Conservation (phyloP, 1,139 yeast genomes). For the Meyerozyma smithsonii region DNA sequence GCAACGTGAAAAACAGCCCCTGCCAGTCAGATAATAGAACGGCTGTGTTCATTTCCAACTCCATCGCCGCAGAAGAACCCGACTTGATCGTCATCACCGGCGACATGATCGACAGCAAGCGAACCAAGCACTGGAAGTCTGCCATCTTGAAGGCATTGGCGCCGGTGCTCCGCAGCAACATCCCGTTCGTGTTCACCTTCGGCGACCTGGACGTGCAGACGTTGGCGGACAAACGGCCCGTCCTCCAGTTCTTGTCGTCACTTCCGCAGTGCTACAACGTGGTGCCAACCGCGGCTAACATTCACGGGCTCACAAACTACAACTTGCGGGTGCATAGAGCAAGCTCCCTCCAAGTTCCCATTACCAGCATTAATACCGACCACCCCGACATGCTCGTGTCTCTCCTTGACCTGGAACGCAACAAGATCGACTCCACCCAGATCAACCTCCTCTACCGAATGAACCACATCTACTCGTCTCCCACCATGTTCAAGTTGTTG, state of each 20-base stretch:
- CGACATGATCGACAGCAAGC: constrained; percentile 29
- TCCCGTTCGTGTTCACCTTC: constrained; percentile 36
- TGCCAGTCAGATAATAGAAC: constrained; percentile 29
- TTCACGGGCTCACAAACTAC: constrained; percentile 37
- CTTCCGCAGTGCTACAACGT: constrained; percentile 38
- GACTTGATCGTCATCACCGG: constrained; percentile 40
- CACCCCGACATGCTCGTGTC: constrained; percentile 25
- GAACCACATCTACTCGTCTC: constrained; percentile 5
- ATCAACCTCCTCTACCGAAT: constrained; percentile 9
- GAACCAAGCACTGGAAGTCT: constrained; percentile 26
- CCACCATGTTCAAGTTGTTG: constrained; percentile 24
- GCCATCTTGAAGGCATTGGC: constrained; percentile 33
- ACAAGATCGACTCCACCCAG: constrained; percentile 12
- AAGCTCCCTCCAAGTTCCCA: neutral
- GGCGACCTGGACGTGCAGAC: constrained; percentile 27
- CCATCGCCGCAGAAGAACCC: constrained; percentile 27
- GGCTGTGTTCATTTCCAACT: constrained; percentile 22
- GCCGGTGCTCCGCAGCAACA: constrained; percentile 26
- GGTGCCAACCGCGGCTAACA: constrained; percentile 9
- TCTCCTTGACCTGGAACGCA: constrained; percentile 10
- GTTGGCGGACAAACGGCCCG: constrained; percentile 5
- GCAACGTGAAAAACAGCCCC: constrained; percentile 12
- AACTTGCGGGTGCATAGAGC: constrained; percentile 18
- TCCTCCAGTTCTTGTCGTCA: constrained; percentile 22
- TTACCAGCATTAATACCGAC: constrained; percentile 5